These are phyloP conservation scores for Talaromyces sp. DNA, from an alignment of 2,329 filamentous ascomycete genomes.

Conservation along the genomic window DNA sequence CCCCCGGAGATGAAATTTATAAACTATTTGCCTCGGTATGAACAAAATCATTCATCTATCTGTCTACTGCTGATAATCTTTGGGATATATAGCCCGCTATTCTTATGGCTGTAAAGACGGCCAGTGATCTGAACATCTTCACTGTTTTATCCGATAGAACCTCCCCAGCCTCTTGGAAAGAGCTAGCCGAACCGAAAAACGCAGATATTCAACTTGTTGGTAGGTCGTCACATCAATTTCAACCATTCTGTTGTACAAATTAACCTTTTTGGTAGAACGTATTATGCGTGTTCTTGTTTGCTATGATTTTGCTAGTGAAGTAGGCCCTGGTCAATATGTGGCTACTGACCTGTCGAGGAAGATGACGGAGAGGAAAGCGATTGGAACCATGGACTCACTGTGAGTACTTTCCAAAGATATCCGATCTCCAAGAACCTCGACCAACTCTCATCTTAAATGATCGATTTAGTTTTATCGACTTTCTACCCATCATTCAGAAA, in stretches of 20 bases:
- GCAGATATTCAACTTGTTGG: slow-evolving; percentile 17
- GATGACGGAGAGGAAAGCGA: slow-evolving; percentile 23
- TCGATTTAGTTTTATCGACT: neutral
- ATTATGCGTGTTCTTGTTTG: slow-evolving; percentile 37
- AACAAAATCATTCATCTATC: slow-evolving; percentile 16
- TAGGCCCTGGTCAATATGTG: slow-evolving; percentile 26
- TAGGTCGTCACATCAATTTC: slow-evolving; percentile 14
- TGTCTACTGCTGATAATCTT: neutral
- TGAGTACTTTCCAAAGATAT: slow-evolving; percentile 10
- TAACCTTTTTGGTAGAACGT: slow-evolving; percentile 27
- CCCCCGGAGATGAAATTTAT: slow-evolving; percentile 22
- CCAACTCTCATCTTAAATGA: slow-evolving; percentile 20
- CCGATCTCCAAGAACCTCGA: neutral
- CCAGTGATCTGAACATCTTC: slow-evolving; percentile 20
- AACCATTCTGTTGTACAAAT: slow-evolving; percentile 24
- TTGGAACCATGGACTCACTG: slow-evolving; percentile 26
- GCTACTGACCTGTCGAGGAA: slow-evolving; percentile 24
- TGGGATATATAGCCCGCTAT: neutral
- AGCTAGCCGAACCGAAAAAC: slow-evolving; percentile 15
- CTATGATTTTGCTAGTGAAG: slow-evolving; percentile 33
- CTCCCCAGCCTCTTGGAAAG: slow-evolving; percentile 8
- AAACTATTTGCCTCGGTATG: slow-evolving; percentile 19
- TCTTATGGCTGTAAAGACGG: slow-evolving; percentile 18
- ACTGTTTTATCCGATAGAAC: slow-evolving; percentile 10
- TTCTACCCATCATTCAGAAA: slow-evolving; percentile 17